Percentiles rank a stretch among this genome's conserved stretches.
Conservation (phyloP, 2,329 filamentous ascomycete species). For the Lachnellula suecica region DNA sequence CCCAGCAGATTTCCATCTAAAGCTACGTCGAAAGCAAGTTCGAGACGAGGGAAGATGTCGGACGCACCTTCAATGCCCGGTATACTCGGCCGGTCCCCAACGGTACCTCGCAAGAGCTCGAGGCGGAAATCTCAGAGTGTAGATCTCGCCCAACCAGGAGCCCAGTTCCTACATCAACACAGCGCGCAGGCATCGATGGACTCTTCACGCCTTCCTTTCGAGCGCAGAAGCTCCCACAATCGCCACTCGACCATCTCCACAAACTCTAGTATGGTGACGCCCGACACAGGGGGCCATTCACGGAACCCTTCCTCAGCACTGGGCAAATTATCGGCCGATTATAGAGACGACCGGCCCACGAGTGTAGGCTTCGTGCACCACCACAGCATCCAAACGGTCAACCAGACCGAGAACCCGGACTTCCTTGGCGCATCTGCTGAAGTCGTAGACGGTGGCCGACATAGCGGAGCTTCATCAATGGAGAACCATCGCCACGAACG, state of each 20-base stretch:
- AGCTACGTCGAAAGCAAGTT: conserved; percentile 42
- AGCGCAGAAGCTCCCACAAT: conserved; percentile 53
- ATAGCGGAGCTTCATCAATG: conserved; percentile 22
- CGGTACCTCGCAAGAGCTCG: conserved; percentile 73
- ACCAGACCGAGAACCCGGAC: conserved; percentile 47
- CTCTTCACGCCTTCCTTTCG: conserved; percentile 52
- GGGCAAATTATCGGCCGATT: conserved; percentile 33
- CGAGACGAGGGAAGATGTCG: conserved; percentile 8
- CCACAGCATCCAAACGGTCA: conserved; percentile 55
- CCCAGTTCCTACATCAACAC: conserved; percentile 16
- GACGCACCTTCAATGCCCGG: conserved; percentile 40
- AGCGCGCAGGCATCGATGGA: conserved; percentile 24
- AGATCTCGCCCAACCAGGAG: conserved; percentile 17
- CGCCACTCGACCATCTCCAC: conserved; percentile 50
- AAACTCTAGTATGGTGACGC: conserved; percentile 48
- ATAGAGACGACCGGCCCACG: conserved; percentile 47
- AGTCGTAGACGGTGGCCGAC: conserved; percentile 44
- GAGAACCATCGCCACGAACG: conserved; percentile 13
- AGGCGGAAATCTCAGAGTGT: conserved; percentile 45
- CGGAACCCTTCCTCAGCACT: conserved; percentile 19
- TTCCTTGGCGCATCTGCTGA: conserved; percentile 56
- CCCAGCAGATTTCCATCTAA: conserved; percentile 64
- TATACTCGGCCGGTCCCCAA: conserved; percentile 25
- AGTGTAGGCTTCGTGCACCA: conserved; percentile 58
- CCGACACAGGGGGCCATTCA: conserved; percentile 45